phyloP scores from a whole-genome alignment of 2,329 filamentous ascomycete genomes.

The Colletotrichum costaricense region DNA sequence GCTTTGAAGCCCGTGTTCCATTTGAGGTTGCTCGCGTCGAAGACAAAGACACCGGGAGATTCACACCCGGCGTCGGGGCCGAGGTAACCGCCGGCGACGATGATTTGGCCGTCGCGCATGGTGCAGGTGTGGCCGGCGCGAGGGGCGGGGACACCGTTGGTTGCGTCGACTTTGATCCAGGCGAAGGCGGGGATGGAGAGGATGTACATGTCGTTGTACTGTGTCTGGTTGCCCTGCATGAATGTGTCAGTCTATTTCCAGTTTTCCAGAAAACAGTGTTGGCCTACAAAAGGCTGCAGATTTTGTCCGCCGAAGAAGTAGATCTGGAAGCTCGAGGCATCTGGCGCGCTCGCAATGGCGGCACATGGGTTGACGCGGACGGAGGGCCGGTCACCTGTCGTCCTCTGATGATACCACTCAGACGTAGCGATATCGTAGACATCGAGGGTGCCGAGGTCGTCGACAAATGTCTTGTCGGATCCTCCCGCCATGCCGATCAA shows the following conservation, averaged over 20 bases:
- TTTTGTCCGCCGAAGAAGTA: slow-evolving; percentile 85
- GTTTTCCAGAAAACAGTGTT: neutral
- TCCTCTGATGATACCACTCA: slow-evolving; percentile 80
- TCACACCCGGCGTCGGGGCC: slow-evolving; percentile 72
- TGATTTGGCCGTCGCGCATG: slow-evolving; percentile 76
- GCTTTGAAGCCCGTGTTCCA: slow-evolving; percentile 74
- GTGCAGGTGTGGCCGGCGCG: slow-evolving; percentile 77
- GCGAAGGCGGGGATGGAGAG: slow-evolving; percentile 78
- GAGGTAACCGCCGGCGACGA: slow-evolving; percentile 77
- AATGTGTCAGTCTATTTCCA: slow-evolving; percentile 1
- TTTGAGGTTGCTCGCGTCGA: slow-evolving; percentile 73
- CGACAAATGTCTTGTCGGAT: slow-evolving; percentile 74
- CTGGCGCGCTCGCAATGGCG: slow-evolving; percentile 74
- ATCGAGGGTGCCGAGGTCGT: slow-evolving; percentile 66
- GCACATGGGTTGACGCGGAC: slow-evolving; percentile 80
- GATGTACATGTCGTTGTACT: slow-evolving; percentile 81
- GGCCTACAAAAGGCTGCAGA: slow-evolving; percentile 68
- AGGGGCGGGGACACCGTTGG: slow-evolving; percentile 65
- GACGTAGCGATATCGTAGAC: slow-evolving; percentile 81
- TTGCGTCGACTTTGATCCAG: slow-evolving; percentile 72
- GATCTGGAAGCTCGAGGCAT: slow-evolving; percentile 80
- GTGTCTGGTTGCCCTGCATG: slow-evolving; percentile 56
- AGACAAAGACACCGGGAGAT: slow-evolving; percentile 76
- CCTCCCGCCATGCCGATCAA: slow-evolving; percentile 80
- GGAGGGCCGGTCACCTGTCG: slow-evolving; percentile 69